Evolutionary conservation across 352 stramenopile species (phyloP).

Genomic region (Globisporangium orthogonon): DNA sequence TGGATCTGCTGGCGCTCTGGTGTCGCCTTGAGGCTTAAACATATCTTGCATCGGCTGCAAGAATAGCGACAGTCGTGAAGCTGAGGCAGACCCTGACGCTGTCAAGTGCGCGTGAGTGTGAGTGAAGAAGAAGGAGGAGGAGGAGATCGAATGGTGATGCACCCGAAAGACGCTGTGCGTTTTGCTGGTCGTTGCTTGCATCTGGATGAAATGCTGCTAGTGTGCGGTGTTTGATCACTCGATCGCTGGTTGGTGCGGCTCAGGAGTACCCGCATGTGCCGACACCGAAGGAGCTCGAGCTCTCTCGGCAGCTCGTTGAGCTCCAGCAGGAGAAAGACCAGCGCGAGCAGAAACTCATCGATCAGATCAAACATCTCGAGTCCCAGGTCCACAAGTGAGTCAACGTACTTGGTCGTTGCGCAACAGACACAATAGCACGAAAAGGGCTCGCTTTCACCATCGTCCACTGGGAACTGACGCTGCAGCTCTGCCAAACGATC

Average conservation of each 20-base stretch:
- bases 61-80: no score
- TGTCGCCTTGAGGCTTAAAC: no score
- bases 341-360: conserved; percentile 46
- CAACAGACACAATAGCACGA: no score
- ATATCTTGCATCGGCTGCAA: no score
- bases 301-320: conserved; percentile 56
- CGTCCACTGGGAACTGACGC: not conserved
- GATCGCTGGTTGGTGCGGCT: not conserved
- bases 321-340: conserved; percentile 66
- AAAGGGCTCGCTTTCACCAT: no score
- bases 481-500: not conserved
- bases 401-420: not conserved
- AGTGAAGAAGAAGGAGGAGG: no score
- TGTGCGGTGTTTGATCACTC: not conserved
- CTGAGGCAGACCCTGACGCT: no score
- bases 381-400: conserved; percentile 63
- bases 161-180: conserved; percentile 8
- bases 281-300: conserved; percentile 65
- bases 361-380: conserved; percentile 64
- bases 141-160: conserved; percentile 2
- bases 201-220: not conserved
- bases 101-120: no score
- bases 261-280: conserved; percentile 68
- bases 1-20: no score
- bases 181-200: not conserved